Evolutionary conservation across 805 yeast species (phyloP).

Genomic region (Danielozyma ontarioensis): DNA sequence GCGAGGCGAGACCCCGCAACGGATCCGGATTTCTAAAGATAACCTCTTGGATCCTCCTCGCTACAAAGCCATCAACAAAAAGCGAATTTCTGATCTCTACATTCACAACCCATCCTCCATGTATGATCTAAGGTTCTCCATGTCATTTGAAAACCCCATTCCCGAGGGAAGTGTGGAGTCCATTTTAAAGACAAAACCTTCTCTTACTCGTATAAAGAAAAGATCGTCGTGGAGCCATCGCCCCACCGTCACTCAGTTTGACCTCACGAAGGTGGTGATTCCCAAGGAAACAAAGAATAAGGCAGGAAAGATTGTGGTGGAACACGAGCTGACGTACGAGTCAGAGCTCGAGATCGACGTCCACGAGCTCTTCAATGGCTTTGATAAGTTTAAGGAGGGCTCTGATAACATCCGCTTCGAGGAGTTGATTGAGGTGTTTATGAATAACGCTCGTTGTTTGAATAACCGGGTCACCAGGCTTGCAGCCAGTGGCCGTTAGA

Average conservation of each 20-base stretch:
- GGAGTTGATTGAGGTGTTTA: slow-evolving; percentile 49
- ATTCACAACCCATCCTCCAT: slow-evolving; percentile 71
- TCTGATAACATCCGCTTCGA: slow-evolving; percentile 53
- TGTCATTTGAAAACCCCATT: slow-evolving; percentile 74
- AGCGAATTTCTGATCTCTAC: slow-evolving; percentile 65
- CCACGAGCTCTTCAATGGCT: slow-evolving; percentile 34
- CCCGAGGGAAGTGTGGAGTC: slow-evolving; percentile 52
- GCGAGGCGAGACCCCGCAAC: slow-evolving; percentile 60
- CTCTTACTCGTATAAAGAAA: slow-evolving; percentile 61
- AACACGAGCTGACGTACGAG: slow-evolving; percentile 32
- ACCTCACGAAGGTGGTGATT: slow-evolving; percentile 55
- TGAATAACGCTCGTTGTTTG: slow-evolving; percentile 53
- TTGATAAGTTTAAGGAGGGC: slow-evolving; percentile 36
- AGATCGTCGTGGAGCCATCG: slow-evolving; percentile 68
- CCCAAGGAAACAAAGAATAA: slow-evolving; percentile 34
- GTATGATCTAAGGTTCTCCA: slow-evolving; percentile 71
- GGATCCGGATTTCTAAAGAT: slow-evolving; percentile 64
- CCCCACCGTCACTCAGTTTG: slow-evolving; percentile 70
- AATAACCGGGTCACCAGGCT: slow-evolving; percentile 39
- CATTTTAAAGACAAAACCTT: slow-evolving; percentile 46
- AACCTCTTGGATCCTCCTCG: slow-evolving; percentile 55
- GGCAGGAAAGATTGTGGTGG: slow-evolving; percentile 30
- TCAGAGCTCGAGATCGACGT: slow-evolving; percentile 39
- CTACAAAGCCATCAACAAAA: slow-evolving; percentile 67
- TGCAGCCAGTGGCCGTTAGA: slow-evolving; percentile 15